phyloP scores from a whole-genome alignment of 805 yeast species.

The Wilhelminamyces savonicus region DNA sequence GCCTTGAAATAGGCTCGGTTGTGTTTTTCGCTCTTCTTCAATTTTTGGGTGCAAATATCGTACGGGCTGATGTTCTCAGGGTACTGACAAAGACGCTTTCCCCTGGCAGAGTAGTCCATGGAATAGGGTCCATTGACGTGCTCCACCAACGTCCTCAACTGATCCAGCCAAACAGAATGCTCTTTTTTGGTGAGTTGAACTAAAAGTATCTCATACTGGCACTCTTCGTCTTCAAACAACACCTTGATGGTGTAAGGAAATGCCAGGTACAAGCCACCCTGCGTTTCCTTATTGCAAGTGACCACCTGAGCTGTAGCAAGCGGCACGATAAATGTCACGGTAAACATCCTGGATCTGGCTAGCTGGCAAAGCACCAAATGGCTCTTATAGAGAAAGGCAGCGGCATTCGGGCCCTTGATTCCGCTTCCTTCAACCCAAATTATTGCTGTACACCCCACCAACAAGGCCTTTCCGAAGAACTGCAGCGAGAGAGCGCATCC shows the following conservation, averaged over 20 bases:
- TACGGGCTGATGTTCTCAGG: no score
- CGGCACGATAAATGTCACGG: conserved; percentile 44
- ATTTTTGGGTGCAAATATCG: no score
- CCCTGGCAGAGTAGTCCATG: conserved; percentile 15
- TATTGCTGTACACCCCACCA: conserved; percentile 37
- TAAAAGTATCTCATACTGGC: conserved; percentile 40
- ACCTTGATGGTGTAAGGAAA: conserved; percentile 35
- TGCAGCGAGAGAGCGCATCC: conserved; percentile 24
- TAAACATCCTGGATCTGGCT: conserved; percentile 15
- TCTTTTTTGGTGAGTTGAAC: conserved; percentile 28
- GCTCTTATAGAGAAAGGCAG: conserved; percentile 42
- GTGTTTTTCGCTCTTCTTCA: no score
- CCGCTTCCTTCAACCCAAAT: conserved; percentile 30
- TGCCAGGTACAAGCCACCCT: conserved; percentile 24
- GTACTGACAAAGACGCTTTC: no score
- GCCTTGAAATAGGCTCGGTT: no score
- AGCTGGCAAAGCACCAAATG: conserved; percentile 37
- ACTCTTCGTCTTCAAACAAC: conserved; percentile 37
- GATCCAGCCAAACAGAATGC: conserved; percentile 34
- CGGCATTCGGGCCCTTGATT: conserved; percentile 16
- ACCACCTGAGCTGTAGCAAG: conserved; percentile 25
- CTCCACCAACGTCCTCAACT: conserved; percentile 14
- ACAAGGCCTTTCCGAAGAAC: conserved; percentile 40
- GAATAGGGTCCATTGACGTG: conserved; percentile 20
- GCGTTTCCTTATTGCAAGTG: conserved; percentile 13